Base-by-base conservation (phyloP, 2,329 filamentous ascomycete genomes). In the Arthrinium puccinioides region DNA sequence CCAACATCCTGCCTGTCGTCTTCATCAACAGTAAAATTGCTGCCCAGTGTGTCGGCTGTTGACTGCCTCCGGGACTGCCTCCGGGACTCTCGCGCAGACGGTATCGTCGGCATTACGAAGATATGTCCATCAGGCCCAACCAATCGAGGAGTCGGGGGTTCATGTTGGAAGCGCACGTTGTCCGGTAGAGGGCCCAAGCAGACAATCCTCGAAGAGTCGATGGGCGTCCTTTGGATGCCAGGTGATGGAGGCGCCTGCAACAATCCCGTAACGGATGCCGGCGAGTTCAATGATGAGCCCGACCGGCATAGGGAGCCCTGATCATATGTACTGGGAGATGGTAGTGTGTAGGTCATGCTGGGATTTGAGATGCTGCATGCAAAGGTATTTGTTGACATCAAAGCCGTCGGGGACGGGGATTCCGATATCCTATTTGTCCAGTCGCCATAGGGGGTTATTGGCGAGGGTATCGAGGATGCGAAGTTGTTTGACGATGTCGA, bases 11-110 rank as follows among this genome's bases (percentile, higher is more conserved):
- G 20, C 4, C 24, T 20, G 9, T 24, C 31, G 5, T 19, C 67
- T 43, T 78, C 70, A 18, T 76, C 68, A 9, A 73, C 65, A 0
- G 74, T 78, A 45, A 66, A 78, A 40, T 77, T 74, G 50, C 74
- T 77, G 15, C 73, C 72, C 7, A 77, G 51, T 3, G 71, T 76
- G 39, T 67, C 64, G 21, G 56, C 57, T 6, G 54, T 57, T 7
- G 43, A 56, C 32, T 39, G 58, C 40, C 37, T 46, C 30, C 42
- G 54, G n/a, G n/a, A n/a, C n/a, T n/a, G n/a, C n/a, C n/a, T n/a
- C 27, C 55, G 48, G 3, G 48, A 52, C 24, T 48, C 47, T 15
- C 47, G 47, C 16, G 34, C 44, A 2, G 46, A 47, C 6, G 47
- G 51, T 19, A 55, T 54, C 13, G 45, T 49, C 19, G 56, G 48